phyloP scores from a whole-genome alignment of 306 rosid species.

The Luffa acutangula region DNA sequence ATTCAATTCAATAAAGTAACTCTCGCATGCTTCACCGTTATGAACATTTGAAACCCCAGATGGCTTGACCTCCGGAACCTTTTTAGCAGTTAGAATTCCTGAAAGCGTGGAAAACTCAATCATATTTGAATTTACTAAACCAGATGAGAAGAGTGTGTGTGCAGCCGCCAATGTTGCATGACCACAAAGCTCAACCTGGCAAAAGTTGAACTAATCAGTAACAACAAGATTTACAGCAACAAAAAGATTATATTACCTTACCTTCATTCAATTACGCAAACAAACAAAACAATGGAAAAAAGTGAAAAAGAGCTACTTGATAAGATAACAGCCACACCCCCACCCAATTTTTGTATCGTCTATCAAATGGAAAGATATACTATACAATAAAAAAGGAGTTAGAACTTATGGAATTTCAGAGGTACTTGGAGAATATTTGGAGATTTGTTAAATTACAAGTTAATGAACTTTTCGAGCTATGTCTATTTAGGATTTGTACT shows the following conservation, averaged over 20 bases:
- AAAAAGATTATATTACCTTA: neutral
- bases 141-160: constrained; percentile 37
- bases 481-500: too few relatives aligned
- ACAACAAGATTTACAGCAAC: neutral
- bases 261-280: neutral
- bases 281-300: neutral
- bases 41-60: constrained; percentile 10
- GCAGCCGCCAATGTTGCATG: constrained; percentile 83
- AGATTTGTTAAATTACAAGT: neutral
- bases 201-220: neutral
- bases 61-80: constrained; percentile 8
- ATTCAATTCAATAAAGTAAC: constrained; percentile 35
- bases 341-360: neutral
- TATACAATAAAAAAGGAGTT: too few relatives aligned
- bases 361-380: neutral
- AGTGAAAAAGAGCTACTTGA: neutral
- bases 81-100: constrained; percentile 47
- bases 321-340: neutral
- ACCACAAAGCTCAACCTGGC: constrained; percentile 74
- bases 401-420: neutral
- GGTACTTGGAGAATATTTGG: neutral
- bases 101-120: constrained; percentile 57
- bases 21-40: constrained; percentile 16
- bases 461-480: too few relatives aligned
- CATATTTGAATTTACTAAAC: constrained; percentile 24